Evolutionary conservation across 1,139 yeast species (phyloP), one percentile per base, ranked within the genome.

Genomic region (Magnusiomyces fungicola): DNA sequence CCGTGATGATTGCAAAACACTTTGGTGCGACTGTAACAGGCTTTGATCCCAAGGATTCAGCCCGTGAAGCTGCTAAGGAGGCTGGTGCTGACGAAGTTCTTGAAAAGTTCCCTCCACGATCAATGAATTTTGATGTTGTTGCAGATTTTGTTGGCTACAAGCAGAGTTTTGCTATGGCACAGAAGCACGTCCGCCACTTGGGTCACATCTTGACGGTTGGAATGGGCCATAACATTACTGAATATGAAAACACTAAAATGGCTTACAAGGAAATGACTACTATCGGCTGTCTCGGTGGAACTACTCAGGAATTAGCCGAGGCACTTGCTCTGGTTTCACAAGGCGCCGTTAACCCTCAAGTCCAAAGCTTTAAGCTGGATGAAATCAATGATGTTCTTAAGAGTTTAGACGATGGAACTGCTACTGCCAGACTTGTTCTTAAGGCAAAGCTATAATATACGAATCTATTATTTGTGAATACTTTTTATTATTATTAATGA

Each of bases 61-160:
- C 65, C 32, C 61, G 58, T 42, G 49, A 54, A 2, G 46, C 61
- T 14, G 80, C 77, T 1, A 50, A 56, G 24, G 54, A 59, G 18
- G 61, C 59, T 40, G 79, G 80, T 1, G 80, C 79, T 6, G 59
- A 66, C 50, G 78, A 72, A 50, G 73, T 69, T 49, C 63, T 68
- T 53, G 63, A 69, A 7, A 69, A 71, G 54, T 52, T 73, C 22
- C 53, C 54, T 9, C 43, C 48, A 10, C 44, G 50, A 3, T 46
- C 53, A 50, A 56, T 34, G 55, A 63, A 19, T 61, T 55, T 56
- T n/a, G 61, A 57, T 50, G 58, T 70, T 16, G 67, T 70, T 40
- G 68, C 74, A 53, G 80, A 76, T 57, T 71, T 75, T 56, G 74
- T 71, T 44, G 79, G 80, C 0, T 56, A 62, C 32, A 74, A 71